Evolutionary conservation across 805 yeast genomes (phyloP).

Genomic region (Wickerhamiella nectarea): DNA sequence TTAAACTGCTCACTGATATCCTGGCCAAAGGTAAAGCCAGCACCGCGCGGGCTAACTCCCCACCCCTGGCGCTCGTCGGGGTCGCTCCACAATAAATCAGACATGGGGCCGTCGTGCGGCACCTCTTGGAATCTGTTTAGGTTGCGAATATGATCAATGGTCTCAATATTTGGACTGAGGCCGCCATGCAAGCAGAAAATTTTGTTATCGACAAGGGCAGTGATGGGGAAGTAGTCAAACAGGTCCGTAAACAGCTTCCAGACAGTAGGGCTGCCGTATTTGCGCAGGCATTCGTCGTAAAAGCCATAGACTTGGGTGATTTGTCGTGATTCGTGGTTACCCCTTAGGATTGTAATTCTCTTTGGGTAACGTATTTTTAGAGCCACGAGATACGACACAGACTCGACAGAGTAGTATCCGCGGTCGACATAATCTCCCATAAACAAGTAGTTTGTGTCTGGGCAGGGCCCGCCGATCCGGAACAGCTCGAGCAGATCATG

Average conservation of each 20-base stretch:
- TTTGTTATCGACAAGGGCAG: slow-evolving; percentile 86
- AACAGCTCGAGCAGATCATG: slow-evolving; percentile 91
- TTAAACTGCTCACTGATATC: slow-evolving; percentile 92
- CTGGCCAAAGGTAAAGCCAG: slow-evolving; percentile 97
- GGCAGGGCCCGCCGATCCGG: slow-evolving; percentile 92
- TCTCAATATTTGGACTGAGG: slow-evolving; percentile 91
- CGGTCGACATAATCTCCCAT: slow-evolving; percentile 89
- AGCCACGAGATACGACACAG: slow-evolving; percentile 80
- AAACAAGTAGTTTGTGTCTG: slow-evolving; percentile 80
- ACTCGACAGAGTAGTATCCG: slow-evolving; percentile 80
- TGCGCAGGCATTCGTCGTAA: slow-evolving; percentile 90
- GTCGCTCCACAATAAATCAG: slow-evolving; percentile 91
- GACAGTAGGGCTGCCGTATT: slow-evolving; percentile 84
- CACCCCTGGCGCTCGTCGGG: slow-evolving; percentile 97
- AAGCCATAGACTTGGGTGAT: slow-evolving; percentile 95
- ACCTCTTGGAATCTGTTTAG: slow-evolving; percentile 91
- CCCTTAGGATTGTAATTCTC: slow-evolving; percentile 85
- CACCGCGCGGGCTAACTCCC: slow-evolving; percentile 98
- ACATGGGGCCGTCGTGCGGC: slow-evolving; percentile 97
- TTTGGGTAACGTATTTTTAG: slow-evolving; percentile 91
- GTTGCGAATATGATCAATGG: slow-evolving; percentile 87
- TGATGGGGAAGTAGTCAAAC: slow-evolving; percentile 89
- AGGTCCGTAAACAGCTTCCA: slow-evolving; percentile 91
- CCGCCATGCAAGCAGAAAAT: slow-evolving; percentile 94
- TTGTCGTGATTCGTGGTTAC: slow-evolving; percentile 92